Evolutionary conservation across 768 basidiomycete species (phyloP), one percentile per base, ranked within the genome.

Genomic region (Holtermannia corniformis): DNA sequence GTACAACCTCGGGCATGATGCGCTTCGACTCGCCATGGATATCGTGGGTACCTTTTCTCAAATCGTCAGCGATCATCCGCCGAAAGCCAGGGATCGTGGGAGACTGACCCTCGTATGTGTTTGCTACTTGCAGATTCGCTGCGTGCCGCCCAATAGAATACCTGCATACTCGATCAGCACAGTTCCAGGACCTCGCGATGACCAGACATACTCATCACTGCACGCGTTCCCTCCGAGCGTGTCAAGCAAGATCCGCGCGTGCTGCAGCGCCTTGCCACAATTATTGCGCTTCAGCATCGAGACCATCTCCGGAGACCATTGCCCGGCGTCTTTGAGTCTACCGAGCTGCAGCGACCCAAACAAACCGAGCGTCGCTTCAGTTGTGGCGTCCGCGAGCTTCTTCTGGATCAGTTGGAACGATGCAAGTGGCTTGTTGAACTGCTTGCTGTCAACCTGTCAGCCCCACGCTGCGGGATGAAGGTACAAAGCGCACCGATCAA

Each of bases 331-430:
- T 76, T 95, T 95, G 57, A 96, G 76, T 25, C 90, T 78, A 1
- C 92, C 92, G 21, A 76, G 67, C 54, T 75, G 74, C 4, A 75
- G 57, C 1, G 67, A 70, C 7, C 68, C 70, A 1, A 72, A 55
- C 7, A 73, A 75, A 4, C 91, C 88, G 12, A 92, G 76, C 1
- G 84, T 80, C 7, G 82, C 80, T 64, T 95, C 89, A 1, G 84
- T 87, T 58, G 90, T 85, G 12, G 93, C 91, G 59, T 96, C 91
- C 2, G 85, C 90, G 14, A 97, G 79, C 73, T 97, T 97, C 81
- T 93, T 93, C 72, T 96, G 92, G 16, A 96, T 79, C n/a, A 97
- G 82, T 72, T 97, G 93, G 81, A 93, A 97, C 4, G 86, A 85
- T 1, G 88, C 92, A 2, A 96, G 77, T 0, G 91, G 90, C 32